A percentile compares a stretch with the other conserved stretches of the same genome.
Evolutionary conservation across 225 moss, liverwort and hornwort genomes (phyloP).

Genomic region (Pseudisothecium myosuroides): DNA sequence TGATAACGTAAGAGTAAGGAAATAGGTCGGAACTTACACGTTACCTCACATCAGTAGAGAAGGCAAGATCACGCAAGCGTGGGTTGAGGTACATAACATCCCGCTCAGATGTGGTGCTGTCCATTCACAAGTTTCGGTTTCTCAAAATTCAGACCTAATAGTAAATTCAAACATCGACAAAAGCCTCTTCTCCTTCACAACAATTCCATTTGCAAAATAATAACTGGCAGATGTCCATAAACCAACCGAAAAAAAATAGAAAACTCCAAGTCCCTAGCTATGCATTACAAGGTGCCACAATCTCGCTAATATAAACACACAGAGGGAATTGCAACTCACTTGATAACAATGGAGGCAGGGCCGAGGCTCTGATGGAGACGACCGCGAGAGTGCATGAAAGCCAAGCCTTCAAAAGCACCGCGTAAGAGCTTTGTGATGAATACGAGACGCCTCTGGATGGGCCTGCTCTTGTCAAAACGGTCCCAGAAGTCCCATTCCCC

Average conservation of each 20-base stretch:
- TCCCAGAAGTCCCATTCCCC: slow-evolving; percentile 99
- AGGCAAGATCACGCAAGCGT: slow-evolving; percentile 86
- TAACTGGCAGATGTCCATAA: background rate
- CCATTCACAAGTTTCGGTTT: background rate
- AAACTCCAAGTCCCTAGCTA: background rate
- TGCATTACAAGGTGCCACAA: background rate
- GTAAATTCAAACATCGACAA: background rate
- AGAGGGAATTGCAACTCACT: slow-evolving; percentile 20
- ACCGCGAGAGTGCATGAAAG: slow-evolving; percentile 82
- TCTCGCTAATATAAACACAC: background rate
- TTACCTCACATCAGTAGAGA: slow-evolving; percentile 86
- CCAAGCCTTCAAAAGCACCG: slow-evolving; percentile 70
- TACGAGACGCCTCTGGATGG: slow-evolving; percentile 56
- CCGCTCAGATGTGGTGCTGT: slow-evolving; percentile 68
- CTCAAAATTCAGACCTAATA: background rate
- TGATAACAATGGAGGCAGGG: slow-evolving; percentile 80
- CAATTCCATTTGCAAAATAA: background rate
- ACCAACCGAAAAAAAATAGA: background rate
- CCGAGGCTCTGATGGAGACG: slow-evolving; percentile 94
- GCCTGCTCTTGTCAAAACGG: slow-evolving; percentile 62
- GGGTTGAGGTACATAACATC: slow-evolving; percentile 66
- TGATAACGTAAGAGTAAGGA: background rate
- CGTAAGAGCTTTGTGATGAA: slow-evolving; percentile 83
- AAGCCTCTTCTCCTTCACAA: background rate
- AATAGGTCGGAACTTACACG: slow-evolving; percentile 22